Conservation (phyloP, 805 yeast genomes). For the Starmera caribaea region DNA sequence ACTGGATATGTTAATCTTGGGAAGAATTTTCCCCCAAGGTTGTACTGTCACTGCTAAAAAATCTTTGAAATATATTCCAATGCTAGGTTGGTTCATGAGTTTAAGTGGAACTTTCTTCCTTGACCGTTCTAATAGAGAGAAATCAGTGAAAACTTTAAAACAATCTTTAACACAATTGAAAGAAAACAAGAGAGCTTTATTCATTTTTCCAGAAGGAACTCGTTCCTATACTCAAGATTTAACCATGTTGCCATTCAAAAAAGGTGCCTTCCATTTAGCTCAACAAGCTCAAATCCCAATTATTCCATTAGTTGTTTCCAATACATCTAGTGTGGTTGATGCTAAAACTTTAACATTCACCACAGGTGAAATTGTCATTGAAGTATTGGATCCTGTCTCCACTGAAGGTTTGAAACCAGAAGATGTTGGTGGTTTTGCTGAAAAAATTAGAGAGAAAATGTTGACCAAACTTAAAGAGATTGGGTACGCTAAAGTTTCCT, state of each 20-base stretch:
- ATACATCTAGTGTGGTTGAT: constrained; percentile 68
- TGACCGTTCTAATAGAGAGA: constrained; percentile 68
- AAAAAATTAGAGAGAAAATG: constrained; percentile 54
- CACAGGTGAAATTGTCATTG: constrained; percentile 65
- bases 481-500: constrained; percentile 24
- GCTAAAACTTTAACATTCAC: constrained; percentile 55
- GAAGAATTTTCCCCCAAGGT: constrained; percentile 75
- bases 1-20: constrained; percentile 73
- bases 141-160: constrained; percentile 68
- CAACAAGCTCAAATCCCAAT: constrained; percentile 85
- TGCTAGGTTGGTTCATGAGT: constrained; percentile 95
- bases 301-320: constrained; percentile 80
- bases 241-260: constrained; percentile 77
- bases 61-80: constrained; percentile 74
- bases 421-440: constrained; percentile 55
- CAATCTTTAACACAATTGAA: constrained; percentile 57
- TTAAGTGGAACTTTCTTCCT: constrained; percentile 86
- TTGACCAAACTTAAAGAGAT: constrained; percentile 22
- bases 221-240: constrained; percentile 69
- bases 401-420: constrained; percentile 64
- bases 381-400: constrained; percentile 72
- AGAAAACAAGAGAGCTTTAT: constrained; percentile 59
- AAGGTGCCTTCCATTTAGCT: constrained; percentile 97
- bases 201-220: constrained; percentile 96
- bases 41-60: constrained; percentile 91